Percentiles rank a stretch among this genome's conserved stretches.
phyloP scores from a whole-genome alignment of 2,329 filamentous ascomycete genomes.

The Aspergillus calidoustus region DNA sequence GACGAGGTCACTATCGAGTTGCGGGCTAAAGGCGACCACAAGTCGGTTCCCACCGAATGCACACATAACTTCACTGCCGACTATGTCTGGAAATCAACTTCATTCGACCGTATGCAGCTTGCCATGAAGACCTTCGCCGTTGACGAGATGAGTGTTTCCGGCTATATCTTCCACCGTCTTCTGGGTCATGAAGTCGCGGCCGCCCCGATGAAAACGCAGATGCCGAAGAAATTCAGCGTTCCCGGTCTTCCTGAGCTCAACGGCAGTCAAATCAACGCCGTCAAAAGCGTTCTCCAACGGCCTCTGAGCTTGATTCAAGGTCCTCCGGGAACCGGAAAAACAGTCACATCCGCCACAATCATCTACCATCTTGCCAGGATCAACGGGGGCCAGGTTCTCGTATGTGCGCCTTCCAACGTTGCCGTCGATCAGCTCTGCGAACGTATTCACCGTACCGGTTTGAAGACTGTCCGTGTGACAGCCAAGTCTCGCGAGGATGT shows the following conservation, averaged over 20 bases:
- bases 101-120: slow-evolving; percentile 98
- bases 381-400: slow-evolving; percentile 90
- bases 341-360: slow-evolving; percentile 96
- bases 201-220: slow-evolving; percentile 90
- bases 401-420: slow-evolving; percentile 97
- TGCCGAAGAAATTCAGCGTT: slow-evolving; percentile 96
- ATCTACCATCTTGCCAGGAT: slow-evolving; percentile 97
- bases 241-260: slow-evolving; percentile 94
- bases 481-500: slow-evolving; percentile 98
- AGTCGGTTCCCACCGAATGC: slow-evolving; percentile 92
- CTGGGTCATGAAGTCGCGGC: slow-evolving; percentile 93
- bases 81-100: slow-evolving; percentile 99
- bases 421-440: slow-evolving; percentile 98
- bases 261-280: slow-evolving; percentile 91
- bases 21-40: slow-evolving; percentile 92
- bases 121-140: slow-evolving; percentile 99
- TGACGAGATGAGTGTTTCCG: slow-evolving; percentile 97
- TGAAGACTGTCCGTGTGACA: slow-evolving; percentile 97
- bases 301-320: slow-evolving; percentile 96
- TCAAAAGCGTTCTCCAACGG: slow-evolving; percentile 92
- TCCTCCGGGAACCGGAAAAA: slow-evolving; percentile 96
- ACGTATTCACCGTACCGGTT: slow-evolving; percentile 88
- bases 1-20: slow-evolving; percentile 96
- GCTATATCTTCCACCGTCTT: slow-evolving; percentile 97
- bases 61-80: slow-evolving; percentile 98